Evolutionary conservation across 2,329 filamentous ascomycete species (phyloP).

Genomic region (Colletotrichum godetiae): DNA sequence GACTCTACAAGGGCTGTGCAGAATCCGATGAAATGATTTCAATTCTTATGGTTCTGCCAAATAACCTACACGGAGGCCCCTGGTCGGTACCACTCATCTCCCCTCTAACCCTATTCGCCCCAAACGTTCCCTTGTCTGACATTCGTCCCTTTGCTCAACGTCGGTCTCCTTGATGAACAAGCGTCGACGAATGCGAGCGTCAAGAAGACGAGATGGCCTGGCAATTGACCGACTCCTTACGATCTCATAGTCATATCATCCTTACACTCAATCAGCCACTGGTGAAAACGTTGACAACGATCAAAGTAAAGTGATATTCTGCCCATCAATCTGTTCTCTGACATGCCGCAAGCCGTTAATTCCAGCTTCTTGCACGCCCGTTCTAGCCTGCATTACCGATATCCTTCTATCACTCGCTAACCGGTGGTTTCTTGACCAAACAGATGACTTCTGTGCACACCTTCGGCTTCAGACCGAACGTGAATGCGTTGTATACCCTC

Average conservation of each 20-base stretch:
- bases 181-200: slow-evolving; percentile 15
- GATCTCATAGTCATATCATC: neutral
- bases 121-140: slow-evolving; percentile 24
- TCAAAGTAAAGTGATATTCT: neutral
- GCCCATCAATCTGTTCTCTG: neutral
- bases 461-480: neutral
- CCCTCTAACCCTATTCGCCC: slow-evolving; percentile 17
- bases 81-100: neutral
- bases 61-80: slow-evolving; percentile 8
- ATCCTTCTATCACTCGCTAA: neutral
- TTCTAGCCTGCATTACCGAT: neutral
- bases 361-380: slow-evolving; percentile 2
- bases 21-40: slow-evolving; percentile 11
- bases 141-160: slow-evolving; percentile 2
- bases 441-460: neutral
- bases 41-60: slow-evolving; percentile 27
- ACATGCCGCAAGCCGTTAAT: slow-evolving; percentile 2
- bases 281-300: neutral
- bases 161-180: neutral
- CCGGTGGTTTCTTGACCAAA: neutral
- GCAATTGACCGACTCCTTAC: neutral
- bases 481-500: neutral
- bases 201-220: slow-evolving; percentile 15
- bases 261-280: neutral
- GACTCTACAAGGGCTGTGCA: slow-evolving; percentile 1